Conservation (phyloP, 2,329 filamentous ascomycete species). For the Aspergillus sp. region DNA sequence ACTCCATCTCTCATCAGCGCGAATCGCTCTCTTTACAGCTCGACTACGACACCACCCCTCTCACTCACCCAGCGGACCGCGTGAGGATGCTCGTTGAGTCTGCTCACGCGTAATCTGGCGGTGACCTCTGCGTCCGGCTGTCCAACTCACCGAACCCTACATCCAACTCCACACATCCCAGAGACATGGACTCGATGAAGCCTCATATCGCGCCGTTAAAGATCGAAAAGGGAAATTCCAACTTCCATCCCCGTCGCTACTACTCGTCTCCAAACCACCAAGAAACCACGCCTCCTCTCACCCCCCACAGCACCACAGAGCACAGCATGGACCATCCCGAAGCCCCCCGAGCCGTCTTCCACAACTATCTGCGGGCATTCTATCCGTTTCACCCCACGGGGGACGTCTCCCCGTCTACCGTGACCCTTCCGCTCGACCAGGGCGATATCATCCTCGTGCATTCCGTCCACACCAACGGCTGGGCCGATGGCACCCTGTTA, state of each 20-base stretch:
- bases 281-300: conserved; percentile 75
- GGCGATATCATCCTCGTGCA: conserved; percentile 93
- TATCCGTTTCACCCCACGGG: conserved; percentile 85
- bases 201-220: conserved; percentile 39
- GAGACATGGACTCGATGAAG: conserved; percentile 35
- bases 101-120: conserved; percentile 27
- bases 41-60: too few relatives aligned
- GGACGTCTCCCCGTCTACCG: conserved; percentile 75
- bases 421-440: conserved; percentile 83
- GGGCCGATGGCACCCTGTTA: conserved; percentile 92
- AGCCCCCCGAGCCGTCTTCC: conserved; percentile 66
- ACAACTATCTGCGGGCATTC: conserved; percentile 92
- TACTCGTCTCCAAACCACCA: conserved; percentile 26
- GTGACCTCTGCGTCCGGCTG: conserved; percentile 25
- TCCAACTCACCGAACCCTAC: conserved; percentile 2
- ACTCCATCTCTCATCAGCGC: too few relatives aligned
- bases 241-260: conserved; percentile 23
- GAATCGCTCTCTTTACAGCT: too few relatives aligned
- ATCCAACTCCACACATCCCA: not conserved
- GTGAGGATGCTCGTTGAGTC: conserved; percentile 30
- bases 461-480: conserved; percentile 96
- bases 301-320: conserved; percentile 65
- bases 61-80: not conserved
- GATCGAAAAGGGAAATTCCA: conserved; percentile 34
- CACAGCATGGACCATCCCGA: conserved; percentile 48